Base-by-base conservation (phyloP, 306 rosid species). In the Inga oerstediana region DNA sequence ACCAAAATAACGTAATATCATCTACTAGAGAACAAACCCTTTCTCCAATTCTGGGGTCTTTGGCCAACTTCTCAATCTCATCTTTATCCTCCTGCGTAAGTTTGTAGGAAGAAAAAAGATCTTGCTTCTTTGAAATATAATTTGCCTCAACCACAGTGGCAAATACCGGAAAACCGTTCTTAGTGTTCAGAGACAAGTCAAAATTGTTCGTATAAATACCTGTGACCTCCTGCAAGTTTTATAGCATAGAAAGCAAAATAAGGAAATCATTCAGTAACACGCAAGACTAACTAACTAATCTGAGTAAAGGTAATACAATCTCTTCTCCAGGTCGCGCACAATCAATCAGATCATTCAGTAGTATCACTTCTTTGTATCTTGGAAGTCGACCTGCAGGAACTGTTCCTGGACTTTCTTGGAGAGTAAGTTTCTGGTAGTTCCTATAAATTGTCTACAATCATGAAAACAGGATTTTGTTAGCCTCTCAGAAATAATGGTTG, bases 321-420 rank as follows among this genome's bases (percentile, higher is more conserved):
- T 96, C 98, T 94, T 96, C 99, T 34, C 99, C 99, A 45, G 99
- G 99, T 46, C 99, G 97, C 39, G 99, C 99, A 83, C 99, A 96
- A 79, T 96, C 99, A 85, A 96, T 96, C 82, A 94, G 88, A 89
- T 96, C 99, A 81, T 96, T 96, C 94, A 96, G 83, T 17, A 96
- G 81, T 82, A 96, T 96, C 80, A 94, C 98, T 92, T 96, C 99
- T 86, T 96, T 96, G 90, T 92, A 96, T 91, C 99, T 92, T 27
- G 99, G 99, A 83, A 96, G 93, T 24, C 99, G 94, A 79, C 98
- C 99, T 4, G 99, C 98, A 41, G 98, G 99, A 84, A 96, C 99
- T 83, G 91, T 96, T 80, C 99, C 99, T 9, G 99, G 99, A 89
- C 99, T 96, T 81, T 96, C 99, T 88, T 96, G 99, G 72, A 96